phyloP scores from a whole-genome alignment of 352 stramenopile genomes.

The Globisporangium ultimum region DNA sequence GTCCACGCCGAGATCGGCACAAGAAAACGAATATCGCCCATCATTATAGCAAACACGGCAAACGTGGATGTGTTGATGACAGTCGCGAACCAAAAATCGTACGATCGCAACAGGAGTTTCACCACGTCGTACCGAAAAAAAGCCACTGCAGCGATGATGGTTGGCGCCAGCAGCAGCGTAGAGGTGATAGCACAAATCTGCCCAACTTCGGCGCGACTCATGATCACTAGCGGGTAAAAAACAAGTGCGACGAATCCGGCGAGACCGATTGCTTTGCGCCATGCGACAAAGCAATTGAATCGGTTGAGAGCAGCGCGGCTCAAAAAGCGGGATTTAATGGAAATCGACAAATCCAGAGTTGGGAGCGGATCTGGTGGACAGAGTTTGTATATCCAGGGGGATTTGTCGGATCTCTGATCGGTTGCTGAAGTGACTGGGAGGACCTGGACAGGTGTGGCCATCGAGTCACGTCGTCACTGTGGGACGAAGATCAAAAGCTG shows the following conservation, averaged over 20 bases:
- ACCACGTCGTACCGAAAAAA: conserved; percentile 18
- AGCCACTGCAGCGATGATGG: background rate
- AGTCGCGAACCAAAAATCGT: conserved; percentile 19
- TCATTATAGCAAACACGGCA: conserved; percentile 7
- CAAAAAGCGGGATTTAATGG: conserved; percentile 16
- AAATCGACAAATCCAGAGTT: conserved; percentile 12
- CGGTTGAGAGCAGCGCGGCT: background rate
- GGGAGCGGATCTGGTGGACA: conserved; percentile 9
- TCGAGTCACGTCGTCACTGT: no score
- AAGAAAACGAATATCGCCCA: conserved; percentile 10
- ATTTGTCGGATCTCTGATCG: background rate
- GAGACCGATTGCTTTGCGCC: background rate
- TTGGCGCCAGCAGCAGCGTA: conserved; percentile 2
- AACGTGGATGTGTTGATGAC: conserved; percentile 9
- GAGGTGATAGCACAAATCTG: background rate
- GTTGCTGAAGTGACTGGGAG: background rate
- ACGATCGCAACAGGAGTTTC: conserved; percentile 12
- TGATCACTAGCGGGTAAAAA: conserved; percentile 7
- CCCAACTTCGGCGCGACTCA: conserved; percentile 4
- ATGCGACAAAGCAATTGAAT: conserved; percentile 5
- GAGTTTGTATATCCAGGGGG: conserved; percentile 15
- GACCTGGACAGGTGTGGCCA: background rate
- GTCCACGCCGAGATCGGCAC: conserved; percentile 10
- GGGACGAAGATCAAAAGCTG: no score
- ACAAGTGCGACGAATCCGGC: conserved; percentile 4